Conservation (phyloP, 2,329 filamentous ascomycete species). For the Biscogniauxia mediterranea region DNA sequence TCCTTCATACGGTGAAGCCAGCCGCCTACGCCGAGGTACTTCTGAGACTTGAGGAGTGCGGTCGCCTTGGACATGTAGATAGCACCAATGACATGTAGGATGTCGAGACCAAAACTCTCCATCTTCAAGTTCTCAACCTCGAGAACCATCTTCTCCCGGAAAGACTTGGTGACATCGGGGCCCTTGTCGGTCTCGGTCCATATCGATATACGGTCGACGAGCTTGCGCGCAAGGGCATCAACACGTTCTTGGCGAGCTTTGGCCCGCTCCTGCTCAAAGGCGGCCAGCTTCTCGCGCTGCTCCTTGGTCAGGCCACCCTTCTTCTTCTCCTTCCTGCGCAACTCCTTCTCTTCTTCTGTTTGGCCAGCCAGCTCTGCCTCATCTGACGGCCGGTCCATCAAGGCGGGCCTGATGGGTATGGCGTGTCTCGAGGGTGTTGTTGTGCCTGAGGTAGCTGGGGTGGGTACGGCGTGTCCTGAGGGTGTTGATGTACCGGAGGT, state of each 20-base stretch:
- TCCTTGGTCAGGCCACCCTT: conserved; percentile 85
- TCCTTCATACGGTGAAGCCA: conserved; percentile 95
- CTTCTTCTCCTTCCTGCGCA: conserved; percentile 78
- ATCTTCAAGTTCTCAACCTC: conserved; percentile 99
- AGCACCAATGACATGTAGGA: conserved; percentile 88
- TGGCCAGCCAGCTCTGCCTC: conserved; percentile 69
- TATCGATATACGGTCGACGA: conserved; percentile 84
- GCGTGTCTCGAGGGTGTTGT: conserved; percentile 42
- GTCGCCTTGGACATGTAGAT: conserved; percentile 89
- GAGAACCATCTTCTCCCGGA: conserved; percentile 89
- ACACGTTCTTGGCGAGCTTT: conserved; percentile 87
- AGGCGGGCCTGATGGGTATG: conserved; percentile 77
- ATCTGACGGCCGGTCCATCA: conserved; percentile 81
- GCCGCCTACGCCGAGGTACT: conserved; percentile 92
- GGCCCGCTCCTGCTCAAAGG: conserved; percentile 83
- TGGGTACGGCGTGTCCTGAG: conserved; percentile 57
- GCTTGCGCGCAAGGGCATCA: conserved; percentile 76
- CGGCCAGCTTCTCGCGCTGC: conserved; percentile 86
- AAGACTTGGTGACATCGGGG: conserved; percentile 78
- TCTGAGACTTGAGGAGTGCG: conserved; percentile 88
- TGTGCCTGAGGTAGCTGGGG: conserved; percentile 40
- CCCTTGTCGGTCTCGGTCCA: conserved; percentile 98
- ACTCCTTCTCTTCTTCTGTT: conserved; percentile 70
- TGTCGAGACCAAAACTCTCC: conserved; percentile 96
- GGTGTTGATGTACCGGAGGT: conserved; percentile 40